phyloP scores from a whole-genome alignment of 2,329 filamentous ascomycete species.

The Fusarium sp. region DNA sequence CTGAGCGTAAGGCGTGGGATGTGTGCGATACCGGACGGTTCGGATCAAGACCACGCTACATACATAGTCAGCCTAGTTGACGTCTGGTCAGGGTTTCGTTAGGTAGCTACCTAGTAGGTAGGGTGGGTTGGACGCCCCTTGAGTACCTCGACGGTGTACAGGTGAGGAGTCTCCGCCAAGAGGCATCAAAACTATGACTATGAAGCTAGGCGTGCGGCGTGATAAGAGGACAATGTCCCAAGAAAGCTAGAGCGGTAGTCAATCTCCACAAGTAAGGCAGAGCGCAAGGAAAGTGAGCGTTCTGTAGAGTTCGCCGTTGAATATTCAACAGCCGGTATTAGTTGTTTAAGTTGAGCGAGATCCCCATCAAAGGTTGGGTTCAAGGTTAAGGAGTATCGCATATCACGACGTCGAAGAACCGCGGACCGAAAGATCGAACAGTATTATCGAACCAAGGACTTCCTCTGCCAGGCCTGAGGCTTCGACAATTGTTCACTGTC shows the following conservation, averaged over 20 bases:
- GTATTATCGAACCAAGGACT: not conserved
- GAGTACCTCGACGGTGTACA: conserved; percentile 19
- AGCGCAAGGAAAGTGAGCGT: conserved; percentile 30
- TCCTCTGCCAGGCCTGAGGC: not conserved
- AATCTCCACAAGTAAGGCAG: conserved; percentile 38
- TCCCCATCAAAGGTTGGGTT: conserved; percentile 21
- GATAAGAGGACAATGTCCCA: conserved; percentile 19
- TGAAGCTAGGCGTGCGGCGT: conserved; percentile 28
- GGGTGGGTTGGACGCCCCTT: conserved; percentile 19
- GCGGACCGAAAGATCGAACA: conserved; percentile 1
- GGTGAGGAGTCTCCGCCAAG: conserved; percentile 30
- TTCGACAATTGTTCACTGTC: conserved; percentile 1
- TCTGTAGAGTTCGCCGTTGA: conserved; percentile 24
- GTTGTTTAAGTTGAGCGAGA: conserved; percentile 42
- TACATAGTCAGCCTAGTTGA: conserved; percentile 15
- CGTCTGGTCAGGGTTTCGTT: conserved; percentile 30
- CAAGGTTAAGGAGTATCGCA: conserved; percentile 6
- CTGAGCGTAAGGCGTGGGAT: conserved; percentile 11
- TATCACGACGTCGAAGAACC: conserved; percentile 16
- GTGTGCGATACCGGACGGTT: conserved; percentile 38
- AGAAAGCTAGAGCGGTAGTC: conserved; percentile 26
- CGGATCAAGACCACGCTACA: conserved; percentile 29
- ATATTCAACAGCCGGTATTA: conserved; percentile 7
- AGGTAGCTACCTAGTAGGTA: conserved; percentile 23
- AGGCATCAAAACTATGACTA: conserved; percentile 29